A percentile compares a stretch with the other conserved stretches of the same genome.
Conservation (phyloP, 192 early-diverging fungal species). For the Phycomyces blakesleeanus region DNA sequence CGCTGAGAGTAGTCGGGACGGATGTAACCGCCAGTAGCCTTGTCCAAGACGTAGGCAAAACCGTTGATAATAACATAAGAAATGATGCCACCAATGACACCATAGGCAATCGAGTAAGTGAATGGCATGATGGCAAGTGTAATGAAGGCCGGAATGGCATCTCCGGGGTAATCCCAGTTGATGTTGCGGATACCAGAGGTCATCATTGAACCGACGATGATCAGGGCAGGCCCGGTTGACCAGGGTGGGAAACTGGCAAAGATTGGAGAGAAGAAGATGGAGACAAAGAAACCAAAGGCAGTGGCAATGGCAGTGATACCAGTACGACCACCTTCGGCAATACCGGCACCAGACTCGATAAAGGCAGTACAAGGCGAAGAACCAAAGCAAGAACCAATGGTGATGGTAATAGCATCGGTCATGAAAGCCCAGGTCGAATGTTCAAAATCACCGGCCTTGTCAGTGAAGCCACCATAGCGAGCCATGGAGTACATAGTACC, state of each 20-base stretch:
- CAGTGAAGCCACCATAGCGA: slow-evolving; percentile 75
- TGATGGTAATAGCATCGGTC: slow-evolving; percentile 60
- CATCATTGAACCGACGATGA: slow-evolving; percentile 80
- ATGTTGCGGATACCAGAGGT: slow-evolving; percentile 60
- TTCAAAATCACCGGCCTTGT: slow-evolving; percentile 73
- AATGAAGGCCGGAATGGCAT: slow-evolving; percentile 73
- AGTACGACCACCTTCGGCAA: slow-evolving; percentile 76
- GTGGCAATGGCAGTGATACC: slow-evolving; percentile 69
- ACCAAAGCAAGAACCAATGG: slow-evolving; percentile 66
- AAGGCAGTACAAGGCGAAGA: slow-evolving; percentile 73
- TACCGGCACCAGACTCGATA: slow-evolving; percentile 79
- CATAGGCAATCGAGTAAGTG: slow-evolving; percentile 64
- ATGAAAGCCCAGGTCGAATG: slow-evolving; percentile 71
- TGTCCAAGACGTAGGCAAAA: slow-evolving; percentile 51
- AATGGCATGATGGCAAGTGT: slow-evolving; percentile 75
- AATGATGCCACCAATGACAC: slow-evolving; percentile 70
- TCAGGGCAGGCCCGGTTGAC: slow-evolving; percentile 79
- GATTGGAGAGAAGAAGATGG: slow-evolving; percentile 79
- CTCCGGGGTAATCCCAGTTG: slow-evolving; percentile 77
- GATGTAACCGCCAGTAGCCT: slow-evolving; percentile 52
- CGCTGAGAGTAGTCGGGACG: slow-evolving; percentile 32
- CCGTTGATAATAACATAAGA: slow-evolving; percentile 71
- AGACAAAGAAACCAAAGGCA: slow-evolving; percentile 68
- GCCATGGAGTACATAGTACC: slow-evolving; percentile 85
- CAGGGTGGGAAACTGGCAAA: slow-evolving; percentile 81